A percentile compares a stretch with the other conserved stretches of the same genome.
phyloP scores from a whole-genome alignment of 2,329 filamentous ascomycete genomes.

The Thelonectria blattea region DNA sequence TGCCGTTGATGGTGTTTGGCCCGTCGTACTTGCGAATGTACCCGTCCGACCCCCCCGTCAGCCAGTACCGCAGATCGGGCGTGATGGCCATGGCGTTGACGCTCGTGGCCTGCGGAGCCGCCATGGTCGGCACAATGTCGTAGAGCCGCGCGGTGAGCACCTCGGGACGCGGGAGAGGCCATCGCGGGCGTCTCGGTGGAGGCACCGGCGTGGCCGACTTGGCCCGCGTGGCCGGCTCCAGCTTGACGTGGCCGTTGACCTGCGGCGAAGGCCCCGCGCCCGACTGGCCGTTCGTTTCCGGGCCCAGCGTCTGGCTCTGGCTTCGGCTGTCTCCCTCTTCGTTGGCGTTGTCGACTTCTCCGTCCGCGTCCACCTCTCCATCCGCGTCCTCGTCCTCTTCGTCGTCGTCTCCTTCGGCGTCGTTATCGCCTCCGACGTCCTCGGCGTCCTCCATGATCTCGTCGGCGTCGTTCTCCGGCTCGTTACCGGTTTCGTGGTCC shows the following conservation, averaged over 20 bases:
- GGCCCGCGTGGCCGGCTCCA: constrained; percentile 27
- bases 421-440: constrained; percentile 47
- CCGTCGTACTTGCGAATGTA: constrained; percentile 98
- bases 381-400: constrained; percentile 48
- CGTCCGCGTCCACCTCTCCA: constrained; percentile 46
- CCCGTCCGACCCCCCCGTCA: constrained; percentile 91
- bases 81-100: constrained; percentile 93
- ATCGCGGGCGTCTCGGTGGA: constrained; percentile 39
- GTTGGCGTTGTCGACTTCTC: constrained; percentile 46
- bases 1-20: constrained; percentile 91
- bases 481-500: constrained; percentile 42
- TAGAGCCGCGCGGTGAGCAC: constrained; percentile 82
- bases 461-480: constrained; percentile 54
- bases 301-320: constrained; percentile 37
- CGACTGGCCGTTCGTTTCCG: constrained; percentile 39
- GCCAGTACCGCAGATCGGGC: constrained; percentile 92
- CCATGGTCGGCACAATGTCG: constrained; percentile 96
- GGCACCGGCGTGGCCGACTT: constrained; percentile 41
- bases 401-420: constrained; percentile 43
- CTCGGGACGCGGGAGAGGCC: constrained; percentile 74
- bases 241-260: constrained; percentile 45
- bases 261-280: constrained; percentile 41
- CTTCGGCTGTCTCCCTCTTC: constrained; percentile 51
- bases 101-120: constrained; percentile 92
- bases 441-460: constrained; percentile 63